phyloP scores from a whole-genome alignment of 148 eudicot species.

The Cornus kousa region DNA sequence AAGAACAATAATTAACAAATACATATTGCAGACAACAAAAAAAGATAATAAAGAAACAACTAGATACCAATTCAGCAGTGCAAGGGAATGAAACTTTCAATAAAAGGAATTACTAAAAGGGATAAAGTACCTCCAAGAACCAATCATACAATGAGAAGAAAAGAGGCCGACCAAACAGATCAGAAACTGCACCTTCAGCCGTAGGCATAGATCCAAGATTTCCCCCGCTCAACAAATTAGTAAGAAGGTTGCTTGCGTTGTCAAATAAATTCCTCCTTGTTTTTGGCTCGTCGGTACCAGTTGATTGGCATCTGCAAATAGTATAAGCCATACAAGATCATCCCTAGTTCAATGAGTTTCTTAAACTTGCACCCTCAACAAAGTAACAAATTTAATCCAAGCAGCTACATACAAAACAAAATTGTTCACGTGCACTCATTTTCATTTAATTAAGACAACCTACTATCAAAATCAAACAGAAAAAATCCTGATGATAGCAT shows the following conservation, averaged over 20 bases:
- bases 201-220: slow-evolving; percentile 85
- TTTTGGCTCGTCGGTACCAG: slow-evolving; percentile 63
- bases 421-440: neutral
- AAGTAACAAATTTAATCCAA: neutral
- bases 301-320: slow-evolving; percentile 72
- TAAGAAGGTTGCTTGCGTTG: slow-evolving; percentile 92
- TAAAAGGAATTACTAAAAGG: slow-evolving; percentile 8
- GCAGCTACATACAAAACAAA: neutral
- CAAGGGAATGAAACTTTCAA: neutral
- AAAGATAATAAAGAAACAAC: neutral
- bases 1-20: neutral
- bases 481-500: neutral
- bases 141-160: slow-evolving; percentile 92
- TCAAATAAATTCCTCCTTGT: slow-evolving; percentile 65
- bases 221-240: slow-evolving; percentile 85
- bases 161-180: slow-evolving; percentile 87
- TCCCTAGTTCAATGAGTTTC: neutral
- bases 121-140: slow-evolving; percentile 77
- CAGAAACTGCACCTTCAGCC: slow-evolving; percentile 98
- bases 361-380: neutral
- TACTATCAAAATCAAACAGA: neutral
- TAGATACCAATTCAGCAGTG: neutral
- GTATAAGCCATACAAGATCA: neutral
- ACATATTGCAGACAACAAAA: neutral
- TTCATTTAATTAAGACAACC: neutral